These are phyloP conservation scores for Lentinula boryana DNA, from an alignment of 768 basidiomycete species.

Conservation along the genomic window DNA sequence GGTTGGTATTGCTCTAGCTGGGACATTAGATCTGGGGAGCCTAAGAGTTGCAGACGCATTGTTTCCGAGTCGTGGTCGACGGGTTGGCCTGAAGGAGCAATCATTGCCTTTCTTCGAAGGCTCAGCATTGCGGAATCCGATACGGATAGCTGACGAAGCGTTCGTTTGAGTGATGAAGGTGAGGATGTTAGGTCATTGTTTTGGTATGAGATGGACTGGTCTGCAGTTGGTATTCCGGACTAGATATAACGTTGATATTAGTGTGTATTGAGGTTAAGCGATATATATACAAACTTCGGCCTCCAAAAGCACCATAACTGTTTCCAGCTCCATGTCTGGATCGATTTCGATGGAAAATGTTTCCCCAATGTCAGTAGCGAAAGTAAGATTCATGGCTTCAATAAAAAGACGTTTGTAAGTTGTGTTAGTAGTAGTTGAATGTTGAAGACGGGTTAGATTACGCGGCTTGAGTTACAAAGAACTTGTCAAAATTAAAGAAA, in stretches of 20 bases:
- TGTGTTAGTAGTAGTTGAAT: background rate
- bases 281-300: constrained; percentile 65
- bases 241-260: constrained; percentile 20
- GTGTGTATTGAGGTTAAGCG: background rate
- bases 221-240: constrained; percentile 67
- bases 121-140: constrained; percentile 56
- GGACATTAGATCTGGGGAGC: constrained; percentile 75
- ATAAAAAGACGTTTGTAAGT: background rate
- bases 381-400: constrained; percentile 59
- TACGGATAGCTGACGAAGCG: constrained; percentile 63
- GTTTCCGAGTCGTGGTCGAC: constrained; percentile 81
- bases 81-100: constrained; percentile 17
- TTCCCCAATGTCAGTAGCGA: constrained; percentile 62
- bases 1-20: constrained; percentile 74
- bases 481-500: constrained; percentile 1
- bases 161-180: constrained; percentile 35
- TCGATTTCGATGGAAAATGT: constrained; percentile 77
- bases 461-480: background rate
- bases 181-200: constrained; percentile 60
- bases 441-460: background rate
- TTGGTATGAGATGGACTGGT: constrained; percentile 69
- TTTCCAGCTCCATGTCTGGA: constrained; percentile 85
- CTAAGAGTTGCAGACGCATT: constrained; percentile 84
- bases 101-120: constrained; percentile 51
- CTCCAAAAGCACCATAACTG: constrained; percentile 90